A percentile compares a stretch with the other conserved stretches of the same genome.
Evolutionary conservation across 495 filamentous ascomycete genomes (phyloP).

Genomic region (Aspergillus olivimuriae): DNA sequence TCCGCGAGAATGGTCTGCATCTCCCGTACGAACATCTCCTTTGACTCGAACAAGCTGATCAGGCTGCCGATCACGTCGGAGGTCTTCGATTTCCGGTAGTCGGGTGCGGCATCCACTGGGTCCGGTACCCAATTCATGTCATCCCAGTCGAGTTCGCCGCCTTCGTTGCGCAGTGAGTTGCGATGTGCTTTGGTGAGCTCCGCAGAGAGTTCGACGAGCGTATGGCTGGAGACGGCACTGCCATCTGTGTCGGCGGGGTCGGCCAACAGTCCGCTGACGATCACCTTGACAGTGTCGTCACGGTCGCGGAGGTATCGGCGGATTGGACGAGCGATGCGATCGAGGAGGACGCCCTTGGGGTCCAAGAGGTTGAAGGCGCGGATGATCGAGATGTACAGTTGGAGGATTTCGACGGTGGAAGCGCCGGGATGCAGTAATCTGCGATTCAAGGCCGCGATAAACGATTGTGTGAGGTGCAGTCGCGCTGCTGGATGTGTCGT

Average conservation of each 20-base stretch:
- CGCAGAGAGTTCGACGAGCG: conserved; percentile 67
- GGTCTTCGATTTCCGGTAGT: conserved; percentile 81
- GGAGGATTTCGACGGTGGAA: conserved; percentile 82
- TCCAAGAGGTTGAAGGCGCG: conserved; percentile 84
- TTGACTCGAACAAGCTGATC: conserved; percentile 77
- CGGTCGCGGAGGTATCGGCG: conserved; percentile 84
- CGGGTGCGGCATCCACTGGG: conserved; percentile 85
- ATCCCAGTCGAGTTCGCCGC: conserved; percentile 75
- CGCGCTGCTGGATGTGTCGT: conserved; percentile 52
- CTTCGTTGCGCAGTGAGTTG: conserved; percentile 41
- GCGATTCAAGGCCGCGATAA: conserved; percentile 59
- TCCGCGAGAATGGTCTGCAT: conserved; percentile 80
- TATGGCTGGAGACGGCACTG: conserved; percentile 32
- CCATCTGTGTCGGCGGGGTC: conserved; percentile 50
- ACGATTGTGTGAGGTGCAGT: conserved; percentile 60
- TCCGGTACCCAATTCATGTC: conserved; percentile 90
- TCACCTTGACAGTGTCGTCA: conserved; percentile 85
- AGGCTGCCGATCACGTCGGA: conserved; percentile 90
- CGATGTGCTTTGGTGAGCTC: conserved; percentile 61
- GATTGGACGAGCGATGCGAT: conserved; percentile 76
- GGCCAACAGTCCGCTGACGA: conserved; percentile 78
- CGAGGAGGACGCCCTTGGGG: conserved; percentile 82
- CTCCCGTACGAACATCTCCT: conserved; percentile 89
- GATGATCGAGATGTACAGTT: conserved; percentile 88
- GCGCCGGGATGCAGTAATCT: conserved; percentile 81